Base-by-base conservation (phyloP, 2,329 filamentous ascomycete genomes). In the Aspergillus tubingensis region DNA sequence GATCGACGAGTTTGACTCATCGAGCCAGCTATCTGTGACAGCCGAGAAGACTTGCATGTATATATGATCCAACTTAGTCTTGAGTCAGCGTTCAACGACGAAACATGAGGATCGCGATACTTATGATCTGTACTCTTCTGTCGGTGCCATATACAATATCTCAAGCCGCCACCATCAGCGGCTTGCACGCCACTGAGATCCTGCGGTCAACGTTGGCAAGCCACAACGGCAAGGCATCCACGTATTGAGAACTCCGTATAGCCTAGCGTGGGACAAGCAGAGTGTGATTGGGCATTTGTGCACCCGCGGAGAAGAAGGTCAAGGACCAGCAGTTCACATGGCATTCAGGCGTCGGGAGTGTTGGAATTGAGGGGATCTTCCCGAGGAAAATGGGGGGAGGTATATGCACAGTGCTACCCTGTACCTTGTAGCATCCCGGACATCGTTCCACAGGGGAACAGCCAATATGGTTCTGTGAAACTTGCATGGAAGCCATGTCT, bases 401-500 rank as follows among this genome's bases (percentile, higher is more conserved):
- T 25, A 48, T 49, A 30, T 49, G 25, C 25, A 30, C 8, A 49
- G 44, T 49, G 7, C 44, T 30, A 30, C 44, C 44, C 25, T 49
- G 44, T 49, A 25, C 44, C 25, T 49, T 49, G 25, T 49, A 30
- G 44, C 21, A 25, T 49, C 21, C 13, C 44, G 10, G 21, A 17
- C 19, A 15, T 21, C 21, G 38, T 54, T 44, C n/a, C 52, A 54
- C 52, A 27, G 52, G 52, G 39, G n/a, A 54, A 36, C 38, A 21
- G 13, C 38, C 38, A 54, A 27, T 43, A 43, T 43, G 38, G 43
- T 44, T 23, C 30, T 54, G 38, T 54, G 38, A 17, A n/a, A 21
- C 38, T 23, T n/a, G 51, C 52, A 54, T 54, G 52, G 39, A 54
- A 17, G 52, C 52, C 52, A 44, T 43, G 52, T 38, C 19, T 19